Conservation (phyloP, 2,329 filamentous ascomycete genomes). For the Gnomoniopsis smithogilvyi region DNA sequence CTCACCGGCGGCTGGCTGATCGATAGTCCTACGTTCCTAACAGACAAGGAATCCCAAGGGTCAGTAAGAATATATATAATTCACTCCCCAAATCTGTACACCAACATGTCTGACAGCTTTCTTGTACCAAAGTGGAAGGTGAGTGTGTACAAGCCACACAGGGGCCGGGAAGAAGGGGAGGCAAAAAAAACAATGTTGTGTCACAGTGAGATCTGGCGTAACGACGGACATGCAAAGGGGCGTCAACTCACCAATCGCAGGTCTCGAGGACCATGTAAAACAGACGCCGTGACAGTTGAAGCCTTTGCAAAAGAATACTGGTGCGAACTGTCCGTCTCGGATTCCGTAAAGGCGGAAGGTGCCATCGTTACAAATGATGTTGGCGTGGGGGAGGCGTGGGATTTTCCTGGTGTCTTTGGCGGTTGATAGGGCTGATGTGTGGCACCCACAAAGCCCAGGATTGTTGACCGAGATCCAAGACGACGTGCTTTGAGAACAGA, state of each 20-base stretch:
- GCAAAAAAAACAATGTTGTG: conserved; percentile 24
- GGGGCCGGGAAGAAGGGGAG: background rate
- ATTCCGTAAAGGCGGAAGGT: conserved; percentile 42
- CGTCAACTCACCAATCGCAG: conserved; percentile 49
- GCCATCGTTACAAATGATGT: conserved; percentile 38
- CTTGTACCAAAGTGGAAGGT: conserved; percentile 7
- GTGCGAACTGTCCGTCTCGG: conserved; percentile 40
- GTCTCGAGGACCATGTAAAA: conserved; percentile 55
- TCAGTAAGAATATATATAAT: conserved; percentile 15
- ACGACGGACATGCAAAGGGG: conserved; percentile 1
- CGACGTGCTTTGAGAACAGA: background rate
- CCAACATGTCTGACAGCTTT: conserved; percentile 3
- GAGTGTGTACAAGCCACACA: background rate
- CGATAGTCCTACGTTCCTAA: conserved; percentile 49
- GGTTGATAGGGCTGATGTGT: conserved; percentile 19
- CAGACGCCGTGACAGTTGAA: conserved; percentile 48
- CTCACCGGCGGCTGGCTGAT: conserved; percentile 47
- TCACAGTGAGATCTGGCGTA: conserved; percentile 25
- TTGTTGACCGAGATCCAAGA: background rate
- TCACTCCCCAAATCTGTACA: too few relatives aligned
- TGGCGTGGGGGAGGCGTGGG: conserved; percentile 33
- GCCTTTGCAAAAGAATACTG: conserved; percentile 39
- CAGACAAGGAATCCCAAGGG: background rate
- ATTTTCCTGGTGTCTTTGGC: conserved; percentile 21
- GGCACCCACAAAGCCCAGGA: conserved; percentile 6